Conservation (phyloP, 805 yeast genomes). For the Suhomyces sp. region DNA sequence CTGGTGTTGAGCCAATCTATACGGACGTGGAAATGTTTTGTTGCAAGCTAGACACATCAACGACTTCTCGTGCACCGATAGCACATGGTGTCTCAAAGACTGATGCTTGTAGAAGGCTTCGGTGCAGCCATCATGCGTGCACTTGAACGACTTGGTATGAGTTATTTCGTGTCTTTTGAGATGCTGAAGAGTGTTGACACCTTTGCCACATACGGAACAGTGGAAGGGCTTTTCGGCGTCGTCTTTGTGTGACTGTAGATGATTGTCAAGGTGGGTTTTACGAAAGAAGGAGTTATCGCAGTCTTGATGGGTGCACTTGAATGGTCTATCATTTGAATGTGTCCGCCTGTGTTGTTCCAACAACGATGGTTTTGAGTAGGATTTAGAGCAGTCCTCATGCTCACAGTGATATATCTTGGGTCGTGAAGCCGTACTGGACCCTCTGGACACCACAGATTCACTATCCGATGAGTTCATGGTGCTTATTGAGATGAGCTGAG, state of each 20-base stretch:
- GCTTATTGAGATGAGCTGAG: not conserved
- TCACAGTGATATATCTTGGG: constrained; percentile 65
- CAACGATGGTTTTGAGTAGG: constrained; percentile 77
- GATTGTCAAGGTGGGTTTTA: constrained; percentile 79
- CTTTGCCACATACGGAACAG: constrained; percentile 77
- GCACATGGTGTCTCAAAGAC: constrained; percentile 68
- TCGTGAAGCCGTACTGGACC: constrained; percentile 33
- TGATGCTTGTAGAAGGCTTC: constrained; percentile 74
- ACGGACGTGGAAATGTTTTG: constrained; percentile 61
- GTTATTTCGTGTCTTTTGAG: constrained; percentile 77
- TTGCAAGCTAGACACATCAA: constrained; percentile 63
- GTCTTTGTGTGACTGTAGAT: constrained; percentile 57
- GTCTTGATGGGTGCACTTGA: constrained; percentile 48
- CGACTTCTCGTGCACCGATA: constrained; percentile 55
- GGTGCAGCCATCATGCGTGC: constrained; percentile 59
- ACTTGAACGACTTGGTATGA: constrained; percentile 63
- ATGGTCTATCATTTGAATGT: constrained; percentile 81
- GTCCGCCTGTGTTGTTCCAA: constrained; percentile 78
- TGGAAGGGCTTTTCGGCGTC: constrained; percentile 61
- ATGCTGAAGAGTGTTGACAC: constrained; percentile 78
- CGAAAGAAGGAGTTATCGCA: constrained; percentile 70
- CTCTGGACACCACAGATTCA: constrained; percentile 5
- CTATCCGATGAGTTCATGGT: constrained; percentile 5
- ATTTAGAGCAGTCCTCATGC: constrained; percentile 65
- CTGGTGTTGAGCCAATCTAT: constrained; percentile 63